Conservation (phyloP, 768 basidiomycete species). For the Coprinellus aureogranulatus region DNA sequence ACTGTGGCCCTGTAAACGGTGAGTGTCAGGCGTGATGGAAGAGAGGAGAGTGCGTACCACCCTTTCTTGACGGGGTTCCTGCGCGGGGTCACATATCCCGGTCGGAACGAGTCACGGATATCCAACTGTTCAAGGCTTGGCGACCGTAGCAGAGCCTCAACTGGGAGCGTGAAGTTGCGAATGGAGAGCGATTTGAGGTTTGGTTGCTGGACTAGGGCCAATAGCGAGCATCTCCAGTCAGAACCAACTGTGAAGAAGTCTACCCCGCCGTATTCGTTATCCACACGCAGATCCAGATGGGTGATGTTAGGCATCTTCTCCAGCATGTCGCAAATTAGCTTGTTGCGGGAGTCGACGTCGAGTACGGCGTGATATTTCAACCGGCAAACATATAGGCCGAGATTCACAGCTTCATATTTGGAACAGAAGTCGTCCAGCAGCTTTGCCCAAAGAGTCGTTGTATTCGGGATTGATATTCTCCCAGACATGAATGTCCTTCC, state of each 20-base stretch:
- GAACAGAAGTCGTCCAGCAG: background rate
- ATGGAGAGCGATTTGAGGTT: background rate
- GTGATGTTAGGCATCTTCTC: background rate
- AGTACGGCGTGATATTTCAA: background rate
- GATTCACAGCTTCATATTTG: background rate
- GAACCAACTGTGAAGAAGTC: background rate
- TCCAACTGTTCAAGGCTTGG: too few species aligned
- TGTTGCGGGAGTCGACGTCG: too few species aligned
- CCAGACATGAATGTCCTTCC: background rate
- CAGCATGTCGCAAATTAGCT: background rate
- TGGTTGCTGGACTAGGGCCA: background rate
- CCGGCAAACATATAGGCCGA: background rate
- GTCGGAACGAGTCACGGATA: background rate
- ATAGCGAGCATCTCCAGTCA: background rate
- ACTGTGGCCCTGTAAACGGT: too few species aligned
- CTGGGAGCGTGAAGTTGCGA: background rate
- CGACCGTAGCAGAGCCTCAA: too few species aligned
- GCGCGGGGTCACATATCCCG: too few species aligned
- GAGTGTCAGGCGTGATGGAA: too few species aligned
- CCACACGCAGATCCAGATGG: background rate
- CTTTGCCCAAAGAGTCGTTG: background rate
- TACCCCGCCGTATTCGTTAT: background rate
- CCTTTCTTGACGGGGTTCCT: too few species aligned
- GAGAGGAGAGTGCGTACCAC: too few species aligned
- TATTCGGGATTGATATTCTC: background rate